These are phyloP conservation scores for Rhododendron molle DNA, from an alignment of 148 eudicot genomes.

Conservation along the genomic window DNA sequence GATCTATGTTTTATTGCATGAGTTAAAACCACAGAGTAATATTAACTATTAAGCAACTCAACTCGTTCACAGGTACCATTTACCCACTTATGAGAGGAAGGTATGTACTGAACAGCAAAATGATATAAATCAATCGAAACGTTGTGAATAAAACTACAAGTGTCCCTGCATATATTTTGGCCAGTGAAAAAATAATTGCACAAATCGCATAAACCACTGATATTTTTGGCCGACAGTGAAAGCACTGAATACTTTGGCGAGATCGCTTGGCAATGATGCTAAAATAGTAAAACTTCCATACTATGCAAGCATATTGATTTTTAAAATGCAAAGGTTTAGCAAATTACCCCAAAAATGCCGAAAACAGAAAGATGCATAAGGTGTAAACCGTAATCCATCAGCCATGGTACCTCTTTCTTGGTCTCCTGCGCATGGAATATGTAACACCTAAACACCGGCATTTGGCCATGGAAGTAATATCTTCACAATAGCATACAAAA, in stretches of 20 bases:
- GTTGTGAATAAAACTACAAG: not conserved
- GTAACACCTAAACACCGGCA: not conserved
- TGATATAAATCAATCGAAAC: not conserved
- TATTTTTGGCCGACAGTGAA: not conserved
- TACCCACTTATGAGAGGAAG: not conserved
- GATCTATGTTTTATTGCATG: not conserved
- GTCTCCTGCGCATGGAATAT: conserved; percentile 41
- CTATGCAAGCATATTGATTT: not conserved
- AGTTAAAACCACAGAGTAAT: too few relatives aligned
- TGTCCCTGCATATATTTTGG: not conserved
- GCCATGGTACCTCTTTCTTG: conserved; percentile 33
- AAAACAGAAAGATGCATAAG: conserved; percentile 59
- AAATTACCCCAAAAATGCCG: conserved; percentile 71
- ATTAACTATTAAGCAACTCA: not conserved
- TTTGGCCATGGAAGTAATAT: not conserved
- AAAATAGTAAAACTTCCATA: not conserved
- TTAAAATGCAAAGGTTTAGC: not conserved
- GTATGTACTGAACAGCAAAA: not conserved
- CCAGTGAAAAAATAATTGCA: not conserved
- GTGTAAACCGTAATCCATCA: conserved; percentile 44
- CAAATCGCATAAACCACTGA: not conserved
- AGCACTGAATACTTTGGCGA: not conserved
- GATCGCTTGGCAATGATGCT: not conserved
- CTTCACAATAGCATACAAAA: not conserved
- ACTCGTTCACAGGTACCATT: not conserved